Base-by-base conservation (phyloP, 139 green algal species). In the Volvox africanus region DNA sequence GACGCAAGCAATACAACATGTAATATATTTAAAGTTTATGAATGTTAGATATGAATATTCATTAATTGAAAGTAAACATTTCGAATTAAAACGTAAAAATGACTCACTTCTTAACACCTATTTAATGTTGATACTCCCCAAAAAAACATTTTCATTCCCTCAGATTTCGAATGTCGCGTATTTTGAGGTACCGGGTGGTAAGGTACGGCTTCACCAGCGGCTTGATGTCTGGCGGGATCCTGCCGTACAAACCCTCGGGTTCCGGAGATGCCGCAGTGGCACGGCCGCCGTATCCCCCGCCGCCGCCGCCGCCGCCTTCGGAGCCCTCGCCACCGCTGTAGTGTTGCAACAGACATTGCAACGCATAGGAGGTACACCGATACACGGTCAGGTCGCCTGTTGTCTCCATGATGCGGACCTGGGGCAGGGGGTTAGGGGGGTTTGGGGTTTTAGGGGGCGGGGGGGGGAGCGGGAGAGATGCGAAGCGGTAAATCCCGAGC, bases 321-420 rank as follows among this genome's bases (percentile, higher is more conserved):
- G 30, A 82, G 3, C 80, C 32, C 14, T 21, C 33, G 20, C 44
- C 35, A 18, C 86, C 33, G 20, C n/a, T 93, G 86, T 94, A 95
- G 71, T 87, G 65, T 86, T 95, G 93, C 89, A 95, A 80, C 50
- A 95, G 81, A 28, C 83, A 82, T 79, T 94, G 91, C 75, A 90
- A 21, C 19, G 96, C 95, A 62, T 98, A 95, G 1, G 95, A 96
- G 2, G 96, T 93, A 37, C 95, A 93, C 35, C 99, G 96, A 75
- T 99, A 95, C 28, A 95, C 93, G 20, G 95, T 92, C 67, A 98
- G 93, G 86, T 96, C 94, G 81, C 92, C 92, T 0, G 96, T 95
- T 0, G 95, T 96, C 55, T 97, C 94, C 80, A 99, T 95, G 65
- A 99, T 91, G 5, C 97, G 95, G 69, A 97, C 94, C 86, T 91